These are phyloP conservation scores for Gossypium australe DNA, from an alignment of 345 rosid genomes.

Conservation along the genomic window DNA sequence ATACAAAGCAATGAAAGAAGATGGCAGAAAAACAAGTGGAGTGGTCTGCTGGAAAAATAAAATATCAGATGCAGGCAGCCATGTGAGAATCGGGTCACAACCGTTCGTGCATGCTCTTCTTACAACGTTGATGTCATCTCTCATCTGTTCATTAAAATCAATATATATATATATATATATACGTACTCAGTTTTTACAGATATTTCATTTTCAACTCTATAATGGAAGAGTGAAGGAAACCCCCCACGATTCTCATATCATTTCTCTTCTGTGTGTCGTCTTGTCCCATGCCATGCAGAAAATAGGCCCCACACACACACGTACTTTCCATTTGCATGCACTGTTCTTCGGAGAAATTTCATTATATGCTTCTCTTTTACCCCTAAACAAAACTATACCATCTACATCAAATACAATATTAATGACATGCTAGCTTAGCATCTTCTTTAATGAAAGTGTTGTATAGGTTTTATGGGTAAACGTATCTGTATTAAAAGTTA, in stretches of 20 bases:
- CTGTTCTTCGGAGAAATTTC: neutral
- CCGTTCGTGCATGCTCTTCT: neutral
- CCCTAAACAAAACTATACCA: no score
- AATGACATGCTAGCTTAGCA: no score
- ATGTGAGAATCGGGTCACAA: conserved; percentile 10
- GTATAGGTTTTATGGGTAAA: no score
- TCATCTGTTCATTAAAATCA: neutral
- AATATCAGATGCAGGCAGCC: conserved; percentile 3
- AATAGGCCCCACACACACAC: neutral
- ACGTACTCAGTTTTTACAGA: neutral
- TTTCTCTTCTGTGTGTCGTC: neutral
- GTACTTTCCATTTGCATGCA: neutral
- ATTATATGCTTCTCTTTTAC: no score
- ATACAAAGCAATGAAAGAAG: neutral
- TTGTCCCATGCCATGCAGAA: neutral
- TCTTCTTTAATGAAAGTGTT: no score
- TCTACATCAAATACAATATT: no score
- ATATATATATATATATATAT: neutral
- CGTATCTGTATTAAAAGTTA: no score
- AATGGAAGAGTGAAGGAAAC: neutral
- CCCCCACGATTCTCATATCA: neutral
- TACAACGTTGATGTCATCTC: conserved; percentile 4
- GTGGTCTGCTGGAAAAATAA: conserved; percentile 3
- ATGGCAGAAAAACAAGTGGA: neutral
- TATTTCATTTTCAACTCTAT: conserved; percentile 2